Conservation (phyloP, 345 rosid genomes). For the Salix suchowensis region DNA sequence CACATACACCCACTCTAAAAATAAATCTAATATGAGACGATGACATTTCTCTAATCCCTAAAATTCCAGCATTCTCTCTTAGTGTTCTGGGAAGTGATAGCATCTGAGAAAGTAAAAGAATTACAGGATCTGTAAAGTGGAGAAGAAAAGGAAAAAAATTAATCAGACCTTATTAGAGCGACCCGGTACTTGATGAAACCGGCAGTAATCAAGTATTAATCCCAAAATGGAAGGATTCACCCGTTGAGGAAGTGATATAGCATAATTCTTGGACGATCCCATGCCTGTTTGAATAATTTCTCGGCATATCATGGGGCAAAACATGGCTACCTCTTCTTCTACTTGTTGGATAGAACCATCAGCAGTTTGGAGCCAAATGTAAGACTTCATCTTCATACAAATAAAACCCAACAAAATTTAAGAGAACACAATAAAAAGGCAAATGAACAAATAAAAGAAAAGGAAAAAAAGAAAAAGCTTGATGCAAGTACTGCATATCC, state of each 20-base stretch:
- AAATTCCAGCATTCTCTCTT: not conserved
- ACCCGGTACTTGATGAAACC: constrained; percentile 81
- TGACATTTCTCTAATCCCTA: not conserved
- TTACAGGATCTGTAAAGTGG: not conserved
- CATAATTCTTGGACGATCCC: constrained; percentile 79
- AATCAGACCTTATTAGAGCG: constrained; percentile 64
- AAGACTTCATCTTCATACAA: constrained; percentile 54
- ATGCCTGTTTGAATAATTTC: constrained; percentile 65
- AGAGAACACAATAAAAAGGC: not conserved
- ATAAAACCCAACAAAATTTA: constrained; percentile 9
- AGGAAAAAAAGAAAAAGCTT: too few relatives aligned
- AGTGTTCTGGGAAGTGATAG: not conserved
- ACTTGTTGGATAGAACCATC: constrained; percentile 90
- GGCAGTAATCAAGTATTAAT: constrained; percentile 74
- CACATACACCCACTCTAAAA: not conserved
- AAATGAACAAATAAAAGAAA: not conserved
- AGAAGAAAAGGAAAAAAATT: not conserved
- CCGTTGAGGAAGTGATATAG: constrained; percentile 77
- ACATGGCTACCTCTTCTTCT: constrained; percentile 91
- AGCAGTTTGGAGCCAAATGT: constrained; percentile 80
- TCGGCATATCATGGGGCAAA: constrained; percentile 82
- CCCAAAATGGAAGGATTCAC: constrained; percentile 75
- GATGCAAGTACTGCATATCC: not conserved
- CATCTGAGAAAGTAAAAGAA: not conserved
- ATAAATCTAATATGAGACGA: not conserved